Base-by-base conservation (phyloP, 495 filamentous ascomycete genomes). In the Glutinoglossum americanum region DNA sequence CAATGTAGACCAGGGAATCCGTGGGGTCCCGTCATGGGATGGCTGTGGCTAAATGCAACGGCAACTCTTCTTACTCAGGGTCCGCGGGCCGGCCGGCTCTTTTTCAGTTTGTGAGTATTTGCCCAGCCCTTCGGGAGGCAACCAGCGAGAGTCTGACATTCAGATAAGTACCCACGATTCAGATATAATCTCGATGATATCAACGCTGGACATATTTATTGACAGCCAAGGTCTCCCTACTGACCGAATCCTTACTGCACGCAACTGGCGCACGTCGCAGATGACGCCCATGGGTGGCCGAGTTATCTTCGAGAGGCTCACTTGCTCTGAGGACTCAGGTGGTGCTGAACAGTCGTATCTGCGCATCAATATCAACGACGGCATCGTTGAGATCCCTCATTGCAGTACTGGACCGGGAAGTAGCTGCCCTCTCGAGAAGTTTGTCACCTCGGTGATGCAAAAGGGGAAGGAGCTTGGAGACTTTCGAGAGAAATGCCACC, bases 41-140 rank as follows among this genome's bases (percentile, higher is more conserved):
- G 72, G 74, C 66, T 82, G 17, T 82, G 78, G 78, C 59, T 82
- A 58, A 79, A 82, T 66, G 76, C 79, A 15, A 80, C 78, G 1
- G 65, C 71, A 15, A 65, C 69, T 54, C 64, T 82, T 35, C 64
- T 82, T 54, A 60, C 61, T 10, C 58, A 70, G 37, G 78, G 78
- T 0, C 72, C 74, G 3, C 59, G 63, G 33, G 71, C 66, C 48
- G 77, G 78, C 1, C 67, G 69, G 9, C 58, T 79, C 26, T 81
- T 76, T 61, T 74, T 80, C 56, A 80, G 73, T 62, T 81, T 81
- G 76, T 78, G 67, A 62, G 73, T 69, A 25, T 21, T 45, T 21
- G 1, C 41, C 3, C 41, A 45, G 41, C 17, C 3, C 41, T 21
- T 21, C n/a, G 17, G 5, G 44, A 8, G 17, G 13, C 47, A 25